These are phyloP conservation scores for Aureobasidium sp. DNA, from an alignment of 2,329 filamentous ascomycete genomes.

Conservation along the genomic window DNA sequence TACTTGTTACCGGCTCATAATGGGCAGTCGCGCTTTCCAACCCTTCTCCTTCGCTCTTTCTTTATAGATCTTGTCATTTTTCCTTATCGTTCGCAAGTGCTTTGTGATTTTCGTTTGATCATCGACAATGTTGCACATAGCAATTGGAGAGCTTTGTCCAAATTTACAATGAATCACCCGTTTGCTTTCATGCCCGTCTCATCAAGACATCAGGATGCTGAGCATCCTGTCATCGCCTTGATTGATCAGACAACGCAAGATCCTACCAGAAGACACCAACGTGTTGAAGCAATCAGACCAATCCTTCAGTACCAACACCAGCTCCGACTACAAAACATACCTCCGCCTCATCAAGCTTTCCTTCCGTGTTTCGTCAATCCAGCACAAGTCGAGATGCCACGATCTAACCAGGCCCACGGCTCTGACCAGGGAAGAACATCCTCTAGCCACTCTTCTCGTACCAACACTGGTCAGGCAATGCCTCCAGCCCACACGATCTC, in stretches of 20 bases:
- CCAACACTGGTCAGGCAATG: background rate
- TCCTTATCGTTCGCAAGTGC: background rate
- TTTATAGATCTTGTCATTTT: too few relatives aligned
- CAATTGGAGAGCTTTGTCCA: background rate
- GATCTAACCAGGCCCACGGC: background rate
- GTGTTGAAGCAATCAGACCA: background rate
- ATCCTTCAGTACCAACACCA: background rate
- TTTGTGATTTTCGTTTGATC: background rate
- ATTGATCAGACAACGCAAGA: background rate
- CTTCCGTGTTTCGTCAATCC: background rate
- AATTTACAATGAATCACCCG: background rate
- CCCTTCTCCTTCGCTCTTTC: background rate
- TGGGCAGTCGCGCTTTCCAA: background rate
- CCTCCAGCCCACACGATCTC: background rate
- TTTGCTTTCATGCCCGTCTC: background rate
- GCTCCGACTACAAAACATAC: background rate
- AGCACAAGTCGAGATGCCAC: background rate
- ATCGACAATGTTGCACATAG: background rate
- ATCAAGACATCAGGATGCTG: background rate
- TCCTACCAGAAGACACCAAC: background rate
- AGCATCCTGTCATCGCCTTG: background rate
- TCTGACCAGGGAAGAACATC: background rate
- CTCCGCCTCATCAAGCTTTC: background rate
- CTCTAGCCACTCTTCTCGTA: background rate
- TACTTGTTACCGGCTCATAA: background rate